These are phyloP conservation scores for Skeletonema tropicum DNA, from an alignment of 108 stramenopile genomes.

Conservation along the genomic window DNA sequence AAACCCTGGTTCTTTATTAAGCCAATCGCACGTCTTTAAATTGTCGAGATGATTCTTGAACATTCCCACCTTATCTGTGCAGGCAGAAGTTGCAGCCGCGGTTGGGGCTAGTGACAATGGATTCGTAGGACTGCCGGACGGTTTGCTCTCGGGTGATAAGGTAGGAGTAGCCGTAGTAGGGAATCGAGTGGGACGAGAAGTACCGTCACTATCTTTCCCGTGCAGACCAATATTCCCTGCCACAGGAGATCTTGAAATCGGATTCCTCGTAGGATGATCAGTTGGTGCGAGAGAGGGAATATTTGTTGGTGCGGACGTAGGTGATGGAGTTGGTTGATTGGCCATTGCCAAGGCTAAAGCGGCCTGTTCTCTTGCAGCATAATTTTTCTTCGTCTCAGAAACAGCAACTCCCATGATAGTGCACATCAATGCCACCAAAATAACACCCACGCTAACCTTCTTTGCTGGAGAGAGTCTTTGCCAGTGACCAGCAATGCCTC, in stretches of 20 bases:
- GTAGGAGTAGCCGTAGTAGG: background rate
- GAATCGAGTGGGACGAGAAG: background rate
- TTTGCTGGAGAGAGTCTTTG: constrained; percentile 3
- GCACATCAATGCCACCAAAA: constrained; percentile 37
- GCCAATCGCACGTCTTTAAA: constrained; percentile 19
- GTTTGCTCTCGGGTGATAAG: background rate
- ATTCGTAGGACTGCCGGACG: background rate
- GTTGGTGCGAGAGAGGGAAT: constrained; percentile 4
- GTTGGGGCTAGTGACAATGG: background rate
- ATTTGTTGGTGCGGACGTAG: constrained; percentile 8
- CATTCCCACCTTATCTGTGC: constrained; percentile 9
- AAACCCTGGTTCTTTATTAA: constrained; percentile 17
- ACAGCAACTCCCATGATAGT: constrained; percentile 37
- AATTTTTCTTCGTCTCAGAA: constrained; percentile 13
- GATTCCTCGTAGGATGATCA: constrained; percentile 26
- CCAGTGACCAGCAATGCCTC: constrained; percentile 5
- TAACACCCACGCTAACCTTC: constrained; percentile 28
- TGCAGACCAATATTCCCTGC: background rate
- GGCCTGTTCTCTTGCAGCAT: background rate
- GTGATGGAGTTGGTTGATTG: background rate
- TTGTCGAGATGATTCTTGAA: constrained; percentile 23
- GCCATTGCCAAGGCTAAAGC: constrained; percentile 3
- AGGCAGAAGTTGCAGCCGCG: background rate
- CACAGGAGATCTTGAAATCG: constrained; percentile 11
- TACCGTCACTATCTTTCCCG: background rate